Base-by-base conservation (phyloP, 2,329 filamentous ascomycete species). In the Emergomyces africanus region DNA sequence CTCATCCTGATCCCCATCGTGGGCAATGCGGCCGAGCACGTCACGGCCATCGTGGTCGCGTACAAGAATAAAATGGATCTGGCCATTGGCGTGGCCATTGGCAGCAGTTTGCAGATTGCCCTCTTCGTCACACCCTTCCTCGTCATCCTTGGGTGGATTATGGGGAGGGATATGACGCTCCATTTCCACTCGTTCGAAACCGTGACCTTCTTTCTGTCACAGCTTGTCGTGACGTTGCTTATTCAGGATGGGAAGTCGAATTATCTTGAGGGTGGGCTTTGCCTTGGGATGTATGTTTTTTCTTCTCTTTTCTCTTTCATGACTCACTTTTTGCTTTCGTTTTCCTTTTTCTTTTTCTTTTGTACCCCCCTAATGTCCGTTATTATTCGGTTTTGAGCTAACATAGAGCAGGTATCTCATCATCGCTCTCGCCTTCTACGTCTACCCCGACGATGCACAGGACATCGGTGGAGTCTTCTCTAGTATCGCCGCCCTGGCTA, bases 231-330 rank as follows among this genome's bases (percentile, higher is more conserved):
- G 39, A 88, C 75, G 9, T 59, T 90, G 84, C 72, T 87, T 2
- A 86, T 91, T 49, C 85, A 89, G 69, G 89, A 92, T 68, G 89
- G 89, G 67, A 89, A 88, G 72, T 89, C 85, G 15, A 94, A 92
- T 72, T 92, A 92, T 66, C 81, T 92, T 25, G 88, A 92, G 71
- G 88, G 88, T 50, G 86, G 86, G 54, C 87, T 92, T 83, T 80
- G 84, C 59, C 64, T 81, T 62, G 79, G 79, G 68, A 76, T 80
- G 78, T 80, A 74, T 61, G 74, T 77, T 55, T 30, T 35, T 35
- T n/a, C n/a, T n/a, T n/a, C n/a, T n/a, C n/a, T n/a, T n/a, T n/a
- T n/a, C 48, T n/a, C 48, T 57, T 48, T n/a, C 37, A 15, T n/a
- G 15, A 60, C n/a, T 18, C 10, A 33, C n/a, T 33, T 50, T 49